A percentile compares a stretch with the other conserved stretches of the same genome.
These are phyloP conservation scores for Hondaea fermentalgiana DNA, from an alignment of 108 stramenopile genomes.

Conservation along the genomic window DNA sequence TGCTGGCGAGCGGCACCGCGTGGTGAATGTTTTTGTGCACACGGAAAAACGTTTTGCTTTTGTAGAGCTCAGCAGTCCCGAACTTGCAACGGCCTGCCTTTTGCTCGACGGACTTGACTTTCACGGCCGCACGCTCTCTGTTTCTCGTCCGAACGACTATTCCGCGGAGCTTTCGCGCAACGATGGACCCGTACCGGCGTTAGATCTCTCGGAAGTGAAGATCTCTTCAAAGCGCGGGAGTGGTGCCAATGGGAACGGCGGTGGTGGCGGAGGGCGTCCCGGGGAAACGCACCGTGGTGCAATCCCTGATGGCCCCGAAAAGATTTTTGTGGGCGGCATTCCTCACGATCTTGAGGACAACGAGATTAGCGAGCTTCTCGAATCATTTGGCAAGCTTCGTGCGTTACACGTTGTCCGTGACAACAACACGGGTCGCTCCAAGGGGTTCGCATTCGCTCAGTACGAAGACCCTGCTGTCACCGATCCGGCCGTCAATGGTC, in stretches of 20 bases:
- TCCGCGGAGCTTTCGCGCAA: slow-evolving; percentile 61
- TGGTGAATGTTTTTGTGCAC: slow-evolving; percentile 84
- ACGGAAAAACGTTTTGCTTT: slow-evolving; percentile 84
- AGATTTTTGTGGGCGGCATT: slow-evolving; percentile 96
- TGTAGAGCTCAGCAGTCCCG: slow-evolving; percentile 85
- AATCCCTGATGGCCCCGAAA: slow-evolving; percentile 93
- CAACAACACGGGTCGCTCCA: slow-evolving; percentile 57
- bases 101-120: slow-evolving; percentile 79
- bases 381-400: slow-evolving; percentile 74
- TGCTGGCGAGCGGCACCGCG: slow-evolving; percentile 56
- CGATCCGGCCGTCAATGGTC: slow-evolving; percentile 70
- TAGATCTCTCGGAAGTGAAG: slow-evolving; percentile 55
- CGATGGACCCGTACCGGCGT: not conserved
- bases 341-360: slow-evolving; percentile 83
- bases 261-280: not conserved
- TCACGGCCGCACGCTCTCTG: slow-evolving; percentile 65
- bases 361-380: slow-evolving; percentile 81
- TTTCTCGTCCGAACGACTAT: slow-evolving; percentile 95
- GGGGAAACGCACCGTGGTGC: slow-evolving; percentile 18
- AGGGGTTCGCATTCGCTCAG: slow-evolving; percentile 95
- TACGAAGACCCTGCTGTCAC: slow-evolving; percentile 72
- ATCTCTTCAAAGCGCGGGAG: slow-evolving; percentile 32
- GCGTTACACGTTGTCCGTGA: slow-evolving; percentile 89
- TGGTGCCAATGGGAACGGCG: not conserved
- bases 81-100: slow-evolving; percentile 79